Evolutionary conservation across 768 basidiomycete species (phyloP).

Genomic region (Russula virescens): DNA sequence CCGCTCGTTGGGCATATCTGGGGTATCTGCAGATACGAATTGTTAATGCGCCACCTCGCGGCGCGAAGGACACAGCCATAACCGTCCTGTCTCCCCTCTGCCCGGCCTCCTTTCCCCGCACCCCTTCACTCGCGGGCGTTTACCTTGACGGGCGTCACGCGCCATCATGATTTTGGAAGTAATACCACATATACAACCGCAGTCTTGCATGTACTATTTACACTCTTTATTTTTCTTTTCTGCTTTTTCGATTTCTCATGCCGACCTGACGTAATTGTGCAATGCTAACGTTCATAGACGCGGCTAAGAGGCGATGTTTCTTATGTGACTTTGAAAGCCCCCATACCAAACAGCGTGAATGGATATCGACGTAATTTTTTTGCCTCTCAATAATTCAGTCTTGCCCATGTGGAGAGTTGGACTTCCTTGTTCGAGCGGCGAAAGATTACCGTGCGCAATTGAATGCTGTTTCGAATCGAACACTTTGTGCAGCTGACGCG

Average conservation of each 20-base stretch:
- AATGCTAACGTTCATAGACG: conserved; percentile 14
- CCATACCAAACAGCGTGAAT: background rate
- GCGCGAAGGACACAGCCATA: conserved; percentile 4
- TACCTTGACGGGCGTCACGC: conserved; percentile 2
- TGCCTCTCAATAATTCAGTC: too few species aligned
- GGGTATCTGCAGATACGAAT: conserved; percentile 34
- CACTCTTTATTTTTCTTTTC: background rate
- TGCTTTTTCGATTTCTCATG: background rate
- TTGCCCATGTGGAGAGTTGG: background rate
- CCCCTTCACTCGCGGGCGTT: background rate
- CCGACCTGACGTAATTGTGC: conserved; percentile 8
- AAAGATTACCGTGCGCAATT: background rate
- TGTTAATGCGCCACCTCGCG: conserved; percentile 36
- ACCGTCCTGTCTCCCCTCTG: background rate
- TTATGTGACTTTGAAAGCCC: background rate
- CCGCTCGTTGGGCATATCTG: too few species aligned
- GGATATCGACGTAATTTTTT: background rate
- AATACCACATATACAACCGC: conserved; percentile 7
- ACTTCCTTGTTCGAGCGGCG: background rate
- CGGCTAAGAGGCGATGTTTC: background rate
- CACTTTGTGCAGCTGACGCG: background rate
- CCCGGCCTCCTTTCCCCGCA: background rate
- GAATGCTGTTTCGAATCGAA: background rate
- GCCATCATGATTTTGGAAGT: conserved; percentile 8
- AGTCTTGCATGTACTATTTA: conserved; percentile 18